Base-by-base conservation (phyloP, 73 alveolate species). In the Halteria grandinella region DNA sequence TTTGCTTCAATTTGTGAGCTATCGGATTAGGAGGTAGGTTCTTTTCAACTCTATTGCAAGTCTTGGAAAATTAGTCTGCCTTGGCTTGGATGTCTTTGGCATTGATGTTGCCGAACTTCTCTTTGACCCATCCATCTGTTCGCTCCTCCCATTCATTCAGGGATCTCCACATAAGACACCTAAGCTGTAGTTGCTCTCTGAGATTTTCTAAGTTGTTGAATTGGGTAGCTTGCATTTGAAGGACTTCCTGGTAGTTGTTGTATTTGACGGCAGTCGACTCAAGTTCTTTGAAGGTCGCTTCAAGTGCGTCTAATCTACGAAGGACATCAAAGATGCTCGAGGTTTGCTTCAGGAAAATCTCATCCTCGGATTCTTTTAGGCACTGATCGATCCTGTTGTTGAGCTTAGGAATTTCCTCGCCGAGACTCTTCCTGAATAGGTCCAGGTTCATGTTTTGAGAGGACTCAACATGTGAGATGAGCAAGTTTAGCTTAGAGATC, bases 81-180 rank as follows among this genome's bases (percentile, higher is more conserved):
- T 86, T 83, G 11, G 74, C 75, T 12, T 90, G 76, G n/a, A 93
- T 93, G 15, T 72, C 88, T 70, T 93, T 93, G 10, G 95, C 96
- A 76, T 93, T 84, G 17, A 93, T 93, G 1, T 69, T 36, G 12
- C 64, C 53, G 80, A 90, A 93, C 48, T 77, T 81, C 34, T 69
- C 84, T 32, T 87, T 54, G 29, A 70, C 66, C 97, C 97, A 87
- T 24, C 75, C 88, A 23, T 66, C 83, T 20, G 79, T 59, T 18
- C 69, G 33, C 24, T 81, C 88, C 50, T 85, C 92, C 80, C 91
- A 90, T 17, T 83, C 93, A 40, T 78, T 40, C 17, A 86, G 62
- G 17, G 94, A 87, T 41, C 86, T 72, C 97, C 97, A 90, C 97
- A 90, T 90, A 39, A 82, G 60, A 40, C 86, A 85, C 66, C 94